Base-by-base conservation (phyloP, 805 yeast genomes). In the Schwanniomyces yamadae region DNA sequence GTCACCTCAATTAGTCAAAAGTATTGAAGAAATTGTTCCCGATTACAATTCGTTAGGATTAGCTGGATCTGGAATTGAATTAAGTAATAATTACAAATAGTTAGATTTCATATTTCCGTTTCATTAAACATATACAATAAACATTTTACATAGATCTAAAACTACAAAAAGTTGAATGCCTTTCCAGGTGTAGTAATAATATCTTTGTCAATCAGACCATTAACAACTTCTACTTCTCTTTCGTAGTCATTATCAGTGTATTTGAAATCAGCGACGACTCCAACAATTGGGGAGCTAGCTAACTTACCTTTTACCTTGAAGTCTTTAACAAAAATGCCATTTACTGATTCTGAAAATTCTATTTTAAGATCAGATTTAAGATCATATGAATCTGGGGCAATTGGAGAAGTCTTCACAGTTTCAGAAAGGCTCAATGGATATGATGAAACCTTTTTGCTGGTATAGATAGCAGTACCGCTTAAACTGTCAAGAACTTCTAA, bases 1-100 rank as follows among this genome's bases (percentile, higher is more conserved):
- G 1, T 19, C 55, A 29, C 71, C 70, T 6, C 59, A 56, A 34
- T 30, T 37, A 8, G 64, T 64, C 7, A 52, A 50, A 19, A 47
- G 44, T 13, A 37, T 54, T 11, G 50, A 53, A n/a, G 46, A 44
- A 11, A 48, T 63, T 6, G 38, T 38, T 13, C 52, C 59, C 9
- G 48, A 51, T 36, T 39, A 46, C 15, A 36, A 41, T 9, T 34
- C 48, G 2, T 45, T 54, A 33, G 49, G 44, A 10, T 17, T 34
- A 24, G 34, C 24, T 32, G 15, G 9, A 13, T 25, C 6, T 25
- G 12, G 10, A 22, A 22, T 5, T 22, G 10, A 12, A 22, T 22
- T 22, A 10, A 11, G 4, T 3, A 22, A 22, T 10, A 22, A 12
- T 22, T 22, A 22, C n/a, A 22, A 5, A 22, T 22, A 22, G 24